Evolutionary conservation across 192 early-diverging fungal genomes (phyloP), one percentile per base, ranked within the genome.

Genomic region (Backusella liffmaniae): DNA sequence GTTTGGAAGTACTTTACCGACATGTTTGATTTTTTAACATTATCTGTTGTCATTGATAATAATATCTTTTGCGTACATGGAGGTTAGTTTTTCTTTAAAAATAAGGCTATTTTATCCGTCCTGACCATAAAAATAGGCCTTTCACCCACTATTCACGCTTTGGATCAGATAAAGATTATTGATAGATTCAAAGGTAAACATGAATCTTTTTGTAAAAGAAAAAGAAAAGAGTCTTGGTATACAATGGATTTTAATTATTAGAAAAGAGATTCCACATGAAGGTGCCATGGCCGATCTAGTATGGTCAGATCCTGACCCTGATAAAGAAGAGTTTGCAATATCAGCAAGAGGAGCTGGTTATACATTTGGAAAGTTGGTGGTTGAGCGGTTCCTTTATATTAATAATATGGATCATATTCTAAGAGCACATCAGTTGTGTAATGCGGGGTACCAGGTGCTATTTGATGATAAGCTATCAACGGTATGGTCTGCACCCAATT

Each of bases 1-100:
- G 96, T 98, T 10, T 99, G 97, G 97, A 86, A 88, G 5, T 95
- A 95, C 34, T 97, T 97, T 83, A 97, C 96, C 18, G 93, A 96
- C 66, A 80, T 97, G 79, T 98, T 98, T 83, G 97, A 98, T 79
- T 98, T 91, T 76, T 85, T 98, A 34, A 93, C 94, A 1, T 80
- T 98, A 34, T 92, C 92, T 0, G 95, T 94, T 2, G 92, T 94
- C 8, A 96, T 98, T 72, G 92, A 98, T 67, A 89, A 95, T 62
- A 86, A 88, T 39, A 96, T 98, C 12, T 96, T 98, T 76, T 97
- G 96, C 80, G 96, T 98, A 26, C 97, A 98, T 74, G 97, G 97
- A 67, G 97, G 96, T 87, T 76, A 76, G 65, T 30, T 4, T 10
- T 13, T 16, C 7, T 49, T 51, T 39, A 39, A 39, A 39, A 39